Evolutionary conservation across 768 basidiomycete species (phyloP), one percentile per base, ranked within the genome.

Genomic region (Cystofilobasidium bisporidii): DNA sequence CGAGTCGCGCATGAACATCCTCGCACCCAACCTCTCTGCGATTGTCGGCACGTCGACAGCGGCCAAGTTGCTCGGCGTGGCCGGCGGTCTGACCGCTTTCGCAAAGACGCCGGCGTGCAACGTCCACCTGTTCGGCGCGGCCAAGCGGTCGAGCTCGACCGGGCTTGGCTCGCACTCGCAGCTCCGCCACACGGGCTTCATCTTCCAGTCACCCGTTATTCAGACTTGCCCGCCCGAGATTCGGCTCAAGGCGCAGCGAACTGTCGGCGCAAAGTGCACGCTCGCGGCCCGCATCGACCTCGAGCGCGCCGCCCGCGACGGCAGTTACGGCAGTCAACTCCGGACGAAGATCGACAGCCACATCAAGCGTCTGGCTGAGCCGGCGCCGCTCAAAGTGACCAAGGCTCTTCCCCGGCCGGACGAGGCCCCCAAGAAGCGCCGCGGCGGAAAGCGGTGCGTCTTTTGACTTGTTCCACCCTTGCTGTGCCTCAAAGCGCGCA

Each of bases 11-110:
- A 98, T 99, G 91, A 90, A 91, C 80, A 84, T 91, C 66, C 87
- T 99, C 75, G 94, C 96, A 72, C 96, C 96, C 74, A 99, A 99
- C 78, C 85, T 99, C 76, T 94, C 92, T 74, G 87, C 89, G 78
- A 96, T 99, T 79, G 90, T 98, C 80, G 94, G 96, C 78, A 96
- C 96, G 67, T 91, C 89, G 73, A 94, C 92, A 82, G 96, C 96
- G 64, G 96, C 96, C 57, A 99, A 99, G 81, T 80, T 99, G 63
- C 85, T 99, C 47, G 96, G 96, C 76, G 90, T 98, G 62, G 92
- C 96, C 47, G 96, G 96, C 65, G 96, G 96, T 66, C 82, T 99
- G 30, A 83, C 82, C 50, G 90, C 88, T 0, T 83, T 98, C 41
- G 87, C 88, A 53, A 92, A 93, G 77, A 92, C 96, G 85, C 96